Evolutionary conservation across 345 rosid species (phyloP), one percentile per base, ranked within the genome.

Genomic region (Acer negundo): DNA sequence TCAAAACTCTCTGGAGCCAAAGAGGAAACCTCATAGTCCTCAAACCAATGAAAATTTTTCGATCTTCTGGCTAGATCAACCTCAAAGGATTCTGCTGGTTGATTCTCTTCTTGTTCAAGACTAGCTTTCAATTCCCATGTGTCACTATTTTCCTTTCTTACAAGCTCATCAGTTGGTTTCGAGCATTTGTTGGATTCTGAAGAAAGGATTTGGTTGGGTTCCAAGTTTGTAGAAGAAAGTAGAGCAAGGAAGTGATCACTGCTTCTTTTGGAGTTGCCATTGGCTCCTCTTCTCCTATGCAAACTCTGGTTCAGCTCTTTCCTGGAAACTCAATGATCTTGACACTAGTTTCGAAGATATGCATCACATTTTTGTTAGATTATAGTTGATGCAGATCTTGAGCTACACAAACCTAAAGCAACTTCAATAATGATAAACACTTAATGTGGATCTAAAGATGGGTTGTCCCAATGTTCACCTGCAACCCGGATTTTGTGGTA

Each of bases 301-400:
- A 68, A 40, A 40, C 78, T 77, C 62, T 66, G 59, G 72, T 69
- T 78, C 61, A 68, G 61, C 72, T 84, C 83, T 61, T 61, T 79
- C 82, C 64, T 22, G 67, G 56, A 73, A 67, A 73, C 87, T 86
- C 64, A 69, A 26, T 1, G 89, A 84, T 53, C 79, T 79, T 0
- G 80, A 66, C 67, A 82, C 53, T 12, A 79, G 69, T 72, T 86
- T 84, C 2, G 89, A 86, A 28, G 79, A 82, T n/a, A 86, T 77
- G 80, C 89, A 86, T 38, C 89, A 85, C 87, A 86, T 86, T 74
- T 51, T 64, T 38, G 38, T 53, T 58, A 38, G 66, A 72, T 58
- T 28, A 58, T 5, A 13, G 13, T 51, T 49, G 26, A 72, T 44
- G 23, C 64, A 28, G 47, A 56, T 19, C 63, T 11, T 23, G 55